Evolutionary conservation across 139 green algal genomes (phyloP).

Genomic region (Asterochloris erici): DNA sequence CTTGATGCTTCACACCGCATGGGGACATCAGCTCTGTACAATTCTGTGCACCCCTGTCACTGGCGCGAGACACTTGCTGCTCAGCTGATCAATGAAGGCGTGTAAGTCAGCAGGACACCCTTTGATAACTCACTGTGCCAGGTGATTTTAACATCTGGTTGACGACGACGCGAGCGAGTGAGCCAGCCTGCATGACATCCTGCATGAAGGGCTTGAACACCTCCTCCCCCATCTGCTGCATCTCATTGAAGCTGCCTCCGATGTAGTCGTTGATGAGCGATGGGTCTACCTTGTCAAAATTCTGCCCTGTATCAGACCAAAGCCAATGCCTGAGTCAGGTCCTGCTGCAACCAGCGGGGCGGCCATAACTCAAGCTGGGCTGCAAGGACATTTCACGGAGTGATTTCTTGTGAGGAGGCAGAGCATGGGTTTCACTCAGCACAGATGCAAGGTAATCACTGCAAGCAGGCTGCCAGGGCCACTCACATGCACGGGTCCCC

Average conservation of each 20-base stretch:
- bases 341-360: background rate
- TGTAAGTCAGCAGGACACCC: too few relatives aligned
- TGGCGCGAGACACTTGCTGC: too few relatives aligned
- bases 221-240: constrained; percentile 13
- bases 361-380: background rate
- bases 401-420: background rate
- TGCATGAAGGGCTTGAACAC: constrained; percentile 27
- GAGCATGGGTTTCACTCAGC: too few relatives aligned
- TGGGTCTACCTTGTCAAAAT: background rate
- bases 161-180: constrained; percentile 6
- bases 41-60: too few relatives aligned
- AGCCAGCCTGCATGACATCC: constrained; percentile 19
- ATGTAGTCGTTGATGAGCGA: constrained; percentile 23
- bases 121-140: background rate
- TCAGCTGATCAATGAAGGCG: background rate
- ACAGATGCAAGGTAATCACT: too few relatives aligned
- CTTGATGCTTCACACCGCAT: too few relatives aligned
- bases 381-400: background rate
- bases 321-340: background rate
- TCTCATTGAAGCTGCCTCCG: constrained; percentile 11
- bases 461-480: too few relatives aligned
- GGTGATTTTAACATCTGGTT: constrained; percentile 4
- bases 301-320: background rate
- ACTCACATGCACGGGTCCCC: constrained; percentile 5
- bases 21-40: too few relatives aligned